phyloP scores from a whole-genome alignment of 2,329 filamentous ascomycete species.

The Colletotrichum australisinense region DNA sequence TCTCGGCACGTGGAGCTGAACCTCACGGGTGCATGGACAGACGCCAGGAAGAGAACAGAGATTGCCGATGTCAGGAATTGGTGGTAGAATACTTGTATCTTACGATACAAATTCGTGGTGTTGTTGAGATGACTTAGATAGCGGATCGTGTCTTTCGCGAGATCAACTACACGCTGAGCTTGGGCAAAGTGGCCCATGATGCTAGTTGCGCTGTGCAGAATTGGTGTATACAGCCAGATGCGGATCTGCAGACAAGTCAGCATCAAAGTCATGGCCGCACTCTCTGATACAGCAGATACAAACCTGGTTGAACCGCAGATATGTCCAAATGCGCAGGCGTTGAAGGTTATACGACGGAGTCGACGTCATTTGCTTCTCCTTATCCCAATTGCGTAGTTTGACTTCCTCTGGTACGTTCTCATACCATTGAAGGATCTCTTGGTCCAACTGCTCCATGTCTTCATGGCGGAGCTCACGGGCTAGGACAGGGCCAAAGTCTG shows the following conservation, averaged over 20 bases:
- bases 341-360: constrained; percentile 73
- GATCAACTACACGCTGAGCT: constrained; percentile 79
- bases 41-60: constrained; percentile 80
- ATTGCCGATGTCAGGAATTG: constrained; percentile 82
- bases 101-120: constrained; percentile 77
- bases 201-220: constrained; percentile 85
- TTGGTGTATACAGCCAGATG: constrained; percentile 87
- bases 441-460: constrained; percentile 84
- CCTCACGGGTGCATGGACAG: constrained; percentile 78
- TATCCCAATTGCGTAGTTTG: constrained; percentile 69
- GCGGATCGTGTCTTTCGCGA: constrained; percentile 81
- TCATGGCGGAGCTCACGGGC: constrained; percentile 74
- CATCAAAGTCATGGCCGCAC: too few species aligned
- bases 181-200: constrained; percentile 81
- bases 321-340: constrained; percentile 84
- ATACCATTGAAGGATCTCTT: constrained; percentile 89
- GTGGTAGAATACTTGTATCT: constrained; percentile 81
- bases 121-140: constrained; percentile 78
- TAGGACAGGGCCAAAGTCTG: constrained; percentile 72
- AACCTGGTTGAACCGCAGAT: constrained; percentile 84
- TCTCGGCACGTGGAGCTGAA: constrained; percentile 77
- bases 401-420: constrained; percentile 74
- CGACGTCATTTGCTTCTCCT: constrained; percentile 62
- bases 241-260: constrained; percentile 65
- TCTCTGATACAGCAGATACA: constrained; percentile 22